Conservation (phyloP, 352 stramenopile species). For the Globisporangium emineosum region DNA sequence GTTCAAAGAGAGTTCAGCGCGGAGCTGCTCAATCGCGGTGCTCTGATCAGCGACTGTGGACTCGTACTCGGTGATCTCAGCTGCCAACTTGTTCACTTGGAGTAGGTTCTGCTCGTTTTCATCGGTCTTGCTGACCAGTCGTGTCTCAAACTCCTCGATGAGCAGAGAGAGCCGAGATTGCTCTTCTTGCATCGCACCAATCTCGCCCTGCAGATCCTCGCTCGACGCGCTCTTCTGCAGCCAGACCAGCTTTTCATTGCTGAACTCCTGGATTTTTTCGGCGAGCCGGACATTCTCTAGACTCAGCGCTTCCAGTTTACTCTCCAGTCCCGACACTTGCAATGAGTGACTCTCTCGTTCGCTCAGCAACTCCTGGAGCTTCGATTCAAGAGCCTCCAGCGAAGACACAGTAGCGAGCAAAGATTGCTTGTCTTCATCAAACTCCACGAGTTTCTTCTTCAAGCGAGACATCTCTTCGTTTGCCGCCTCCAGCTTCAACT, state of each 20-base stretch:
- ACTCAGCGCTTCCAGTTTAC: neutral
- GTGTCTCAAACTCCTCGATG: constrained; percentile 11
- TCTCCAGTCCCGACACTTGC: constrained; percentile 10
- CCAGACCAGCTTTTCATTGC: constrained; percentile 22
- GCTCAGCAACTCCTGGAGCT: constrained; percentile 11
- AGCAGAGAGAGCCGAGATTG: constrained; percentile 14
- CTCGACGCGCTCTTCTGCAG: constrained; percentile 24
- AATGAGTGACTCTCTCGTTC: constrained; percentile 8
- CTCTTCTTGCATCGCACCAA: constrained; percentile 24
- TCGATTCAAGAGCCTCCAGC: constrained; percentile 10
- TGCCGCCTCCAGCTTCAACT: constrained; percentile 29
- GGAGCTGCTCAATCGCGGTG: constrained; percentile 18
- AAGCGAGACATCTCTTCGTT: constrained; percentile 29
- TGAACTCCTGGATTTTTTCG: constrained; percentile 16
- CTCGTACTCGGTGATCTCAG: constrained; percentile 18
- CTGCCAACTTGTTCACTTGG: constrained; percentile 4
- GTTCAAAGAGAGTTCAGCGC: constrained; percentile 7
- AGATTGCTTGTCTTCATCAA: constrained; percentile 22
- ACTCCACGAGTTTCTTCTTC: constrained; percentile 21
- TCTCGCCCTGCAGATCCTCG: constrained; percentile 24
- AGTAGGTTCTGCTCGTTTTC: constrained; percentile 13
- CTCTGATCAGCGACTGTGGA: constrained; percentile 16
- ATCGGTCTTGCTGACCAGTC: constrained; percentile 20
- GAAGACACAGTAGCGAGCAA: constrained; percentile 4
- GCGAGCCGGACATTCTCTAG: neutral